A percentile compares a stretch with the other conserved stretches of the same genome.
phyloP scores from a whole-genome alignment of 2,329 filamentous ascomycete species.

The Epichloe sibirici region DNA sequence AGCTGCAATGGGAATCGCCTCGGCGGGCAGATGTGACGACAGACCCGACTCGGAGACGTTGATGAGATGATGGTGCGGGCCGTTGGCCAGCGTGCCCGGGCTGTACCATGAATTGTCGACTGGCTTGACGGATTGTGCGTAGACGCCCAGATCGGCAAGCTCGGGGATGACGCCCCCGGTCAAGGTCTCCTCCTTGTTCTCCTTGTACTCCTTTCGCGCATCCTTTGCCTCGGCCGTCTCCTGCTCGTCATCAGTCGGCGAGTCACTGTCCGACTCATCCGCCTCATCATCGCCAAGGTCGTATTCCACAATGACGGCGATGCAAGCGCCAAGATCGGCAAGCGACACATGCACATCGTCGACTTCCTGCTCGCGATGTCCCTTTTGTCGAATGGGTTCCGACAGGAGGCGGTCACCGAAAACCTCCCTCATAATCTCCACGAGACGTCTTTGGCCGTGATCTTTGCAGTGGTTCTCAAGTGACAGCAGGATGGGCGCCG shows the following conservation, averaged over 20 bases:
- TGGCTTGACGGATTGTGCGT: slow-evolving; percentile 59
- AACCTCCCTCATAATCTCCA: slow-evolving; percentile 52
- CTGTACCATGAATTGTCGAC: slow-evolving; percentile 54
- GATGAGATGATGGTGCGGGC: slow-evolving; percentile 53
- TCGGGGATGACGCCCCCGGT: slow-evolving; percentile 47
- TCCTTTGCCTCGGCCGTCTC: slow-evolving; percentile 31
- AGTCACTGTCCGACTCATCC: slow-evolving; percentile 19
- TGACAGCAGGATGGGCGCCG: slow-evolving; percentile 50
- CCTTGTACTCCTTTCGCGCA: slow-evolving; percentile 40
- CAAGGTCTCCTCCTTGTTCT: slow-evolving; percentile 39
- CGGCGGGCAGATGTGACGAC: slow-evolving; percentile 34
- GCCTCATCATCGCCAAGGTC: slow-evolving; percentile 34
- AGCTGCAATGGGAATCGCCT: slow-evolving; percentile 33
- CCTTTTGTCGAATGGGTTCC: slow-evolving; percentile 42
- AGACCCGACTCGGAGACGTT: slow-evolving; percentile 56
- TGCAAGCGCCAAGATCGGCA: slow-evolving; percentile 46
- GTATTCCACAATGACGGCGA: slow-evolving; percentile 57
- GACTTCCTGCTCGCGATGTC: slow-evolving; percentile 40
- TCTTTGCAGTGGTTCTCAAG: slow-evolving; percentile 55
- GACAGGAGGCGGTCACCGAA: slow-evolving; percentile 48
- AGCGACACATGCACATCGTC: slow-evolving; percentile 42
- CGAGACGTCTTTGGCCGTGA: slow-evolving; percentile 47
- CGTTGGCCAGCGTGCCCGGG: slow-evolving; percentile 34
- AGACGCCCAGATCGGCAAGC: slow-evolving; percentile 53
- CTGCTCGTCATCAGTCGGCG: slow-evolving; percentile 20